phyloP scores from a whole-genome alignment of 2,329 filamentous ascomycete genomes.

The Phyllosticta citriasiana region DNA sequence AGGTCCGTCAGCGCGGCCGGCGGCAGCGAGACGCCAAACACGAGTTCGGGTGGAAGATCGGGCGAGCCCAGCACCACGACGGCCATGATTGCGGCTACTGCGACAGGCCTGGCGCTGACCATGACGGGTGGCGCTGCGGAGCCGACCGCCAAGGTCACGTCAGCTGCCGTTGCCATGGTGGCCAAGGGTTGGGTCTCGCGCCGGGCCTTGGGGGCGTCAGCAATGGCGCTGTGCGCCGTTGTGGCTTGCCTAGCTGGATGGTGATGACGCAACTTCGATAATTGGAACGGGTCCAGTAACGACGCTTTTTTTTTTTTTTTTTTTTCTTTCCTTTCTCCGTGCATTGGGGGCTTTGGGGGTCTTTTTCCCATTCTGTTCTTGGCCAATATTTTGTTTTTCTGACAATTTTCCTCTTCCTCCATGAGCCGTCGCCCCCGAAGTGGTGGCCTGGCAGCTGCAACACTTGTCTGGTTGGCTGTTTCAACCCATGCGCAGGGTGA shows the following conservation, averaged over 20 bases:
- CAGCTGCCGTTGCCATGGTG: background rate
- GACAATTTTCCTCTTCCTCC: background rate
- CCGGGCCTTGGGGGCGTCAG: background rate
- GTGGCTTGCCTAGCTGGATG: background rate
- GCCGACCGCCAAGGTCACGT: background rate
- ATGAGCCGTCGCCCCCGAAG: background rate
- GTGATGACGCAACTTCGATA: background rate
- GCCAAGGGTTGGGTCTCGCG: background rate
- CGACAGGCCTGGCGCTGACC: background rate
- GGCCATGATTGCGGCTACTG: background rate
- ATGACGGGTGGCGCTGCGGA: background rate
- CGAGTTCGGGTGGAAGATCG: background rate
- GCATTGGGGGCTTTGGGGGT: no score
- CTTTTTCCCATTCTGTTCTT: background rate
- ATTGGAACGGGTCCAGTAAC: background rate
- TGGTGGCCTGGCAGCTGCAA: background rate
- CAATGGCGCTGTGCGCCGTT: background rate
- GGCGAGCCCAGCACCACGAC: background rate
- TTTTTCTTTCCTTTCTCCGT: background rate
- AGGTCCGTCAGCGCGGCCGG: slow-evolving; percentile 16
- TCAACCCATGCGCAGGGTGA: background rate
- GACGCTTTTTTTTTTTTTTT: background rate
- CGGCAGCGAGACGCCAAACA: background rate
- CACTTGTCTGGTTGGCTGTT: background rate
- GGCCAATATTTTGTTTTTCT: background rate